Percentiles rank a stretch among this genome's conserved stretches.
phyloP scores from a whole-genome alignment of 495 filamentous ascomycete genomes.

The Neurospora sp. region DNA sequence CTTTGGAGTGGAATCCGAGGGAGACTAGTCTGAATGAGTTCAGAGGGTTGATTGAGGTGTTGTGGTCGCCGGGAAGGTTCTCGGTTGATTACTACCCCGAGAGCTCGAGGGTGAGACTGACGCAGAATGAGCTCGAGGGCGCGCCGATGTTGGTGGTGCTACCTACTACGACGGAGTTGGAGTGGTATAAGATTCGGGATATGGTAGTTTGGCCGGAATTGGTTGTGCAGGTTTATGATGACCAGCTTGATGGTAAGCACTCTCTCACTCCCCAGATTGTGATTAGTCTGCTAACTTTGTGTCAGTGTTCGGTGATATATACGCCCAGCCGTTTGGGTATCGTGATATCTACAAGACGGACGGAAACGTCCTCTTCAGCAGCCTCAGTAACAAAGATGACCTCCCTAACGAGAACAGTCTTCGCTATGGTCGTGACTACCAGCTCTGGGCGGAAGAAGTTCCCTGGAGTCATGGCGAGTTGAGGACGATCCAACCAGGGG shows the following conservation, averaged over 20 bases:
- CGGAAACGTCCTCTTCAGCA: background rate
- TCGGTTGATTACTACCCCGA: background rate
- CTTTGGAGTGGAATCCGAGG: background rate
- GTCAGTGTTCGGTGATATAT: background rate
- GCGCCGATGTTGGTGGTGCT: conserved; percentile 10
- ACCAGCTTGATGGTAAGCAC: background rate
- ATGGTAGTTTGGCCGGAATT: conserved; percentile 10
- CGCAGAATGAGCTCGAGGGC: background rate
- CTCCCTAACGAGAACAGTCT: background rate
- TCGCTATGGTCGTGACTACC: conserved; percentile 12
- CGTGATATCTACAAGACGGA: conserved; percentile 12
- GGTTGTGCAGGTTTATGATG: background rate
- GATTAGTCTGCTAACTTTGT: background rate
- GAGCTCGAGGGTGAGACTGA: background rate
- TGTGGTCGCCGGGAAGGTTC: background rate
- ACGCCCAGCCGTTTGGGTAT: conserved; percentile 11
- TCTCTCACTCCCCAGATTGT: background rate
- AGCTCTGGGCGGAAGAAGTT: conserved; percentile 4
- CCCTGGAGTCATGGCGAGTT: background rate
- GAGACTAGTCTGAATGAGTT: background rate
- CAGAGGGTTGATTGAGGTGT: background rate
- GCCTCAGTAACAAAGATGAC: background rate
- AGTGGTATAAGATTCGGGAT: conserved; percentile 9
- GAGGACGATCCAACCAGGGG: conserved; percentile 5
- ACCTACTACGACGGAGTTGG: conserved; percentile 4